Base-by-base conservation (phyloP, 345 rosid genomes). In the Capsella bursapastoris region DNA sequence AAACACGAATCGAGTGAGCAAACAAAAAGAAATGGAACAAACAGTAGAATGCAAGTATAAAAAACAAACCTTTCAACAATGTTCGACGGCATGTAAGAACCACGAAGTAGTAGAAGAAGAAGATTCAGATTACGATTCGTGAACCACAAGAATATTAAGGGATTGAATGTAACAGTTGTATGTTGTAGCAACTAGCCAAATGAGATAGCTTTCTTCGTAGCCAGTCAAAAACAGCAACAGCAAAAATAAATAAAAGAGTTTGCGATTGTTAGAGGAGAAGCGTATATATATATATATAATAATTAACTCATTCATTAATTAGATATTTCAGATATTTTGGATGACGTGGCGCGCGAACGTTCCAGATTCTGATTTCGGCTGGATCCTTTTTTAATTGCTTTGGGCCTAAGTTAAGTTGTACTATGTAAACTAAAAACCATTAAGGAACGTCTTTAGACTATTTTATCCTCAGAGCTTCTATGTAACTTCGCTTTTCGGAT, bases 291-390 rank as follows among this genome's bases (percentile, higher is more conserved):
- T 81, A 82, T 83, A 80, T 44, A 77, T 63, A 56, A 80, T 49
- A 77, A 63, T 43, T 0, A 44, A 27, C 16, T 2, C 3, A 34
- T 7, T 34, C 7, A 5, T 18, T 15, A 25, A 14, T 13, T 1
- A 47, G 88, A 86, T 84, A 86, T 81, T 86, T 84, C 72, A 62
- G 83, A 81, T 71, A 75, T 72, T 80, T 68, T 51, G 15, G 41
- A 41, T 62, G 68, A 72, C 81, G 81, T 75, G 81, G 52, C 78
- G 15, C 40, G 48, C 48, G 78, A 76, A 68, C 75, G 28, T 80
- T 72, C 83, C 53, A 3, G 75, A 80, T 61, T 50, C 57, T 57
- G 71, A 53, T 63, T 70, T 3, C 44, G 59, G 64, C 58, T 68
- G 12, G 61, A 40, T 74, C 73, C 66, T 70, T 44, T 56, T 76